These are phyloP conservation scores for Diphasiastrum complanatum DNA, from an alignment of 83 land plant species.

Conservation along the genomic window DNA sequence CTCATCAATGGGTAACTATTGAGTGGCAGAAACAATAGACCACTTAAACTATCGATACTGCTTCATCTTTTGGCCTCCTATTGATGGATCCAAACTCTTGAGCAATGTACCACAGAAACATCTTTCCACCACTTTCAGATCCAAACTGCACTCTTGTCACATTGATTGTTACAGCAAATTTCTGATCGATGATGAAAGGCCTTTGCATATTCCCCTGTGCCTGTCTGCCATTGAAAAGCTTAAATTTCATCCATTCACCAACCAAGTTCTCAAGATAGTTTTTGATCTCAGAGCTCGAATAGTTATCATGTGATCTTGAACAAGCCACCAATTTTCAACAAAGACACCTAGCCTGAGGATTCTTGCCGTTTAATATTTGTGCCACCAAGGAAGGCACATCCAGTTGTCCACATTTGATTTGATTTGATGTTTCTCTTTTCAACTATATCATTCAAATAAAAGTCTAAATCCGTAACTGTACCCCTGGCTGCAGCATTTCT, in stretches of 20 bases:
- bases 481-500: too few species aligned
- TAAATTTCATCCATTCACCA: slow-evolving; percentile 55
- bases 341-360: slow-evolving; percentile 42
- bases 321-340: slow-evolving; percentile 66
- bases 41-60: slow-evolving; percentile 48
- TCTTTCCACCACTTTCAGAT: too few species aligned
- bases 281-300: slow-evolving; percentile 13
- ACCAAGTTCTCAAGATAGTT: slow-evolving; percentile 7
- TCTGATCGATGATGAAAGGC: too few species aligned
- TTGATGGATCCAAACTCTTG: slow-evolving; percentile 19
- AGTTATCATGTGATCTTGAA: slow-evolving; percentile 17
- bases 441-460: slow-evolving; percentile 37
- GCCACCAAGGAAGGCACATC: slow-evolving; percentile 51
- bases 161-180: too few species aligned
- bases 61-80: slow-evolving; percentile 7
- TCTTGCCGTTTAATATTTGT: slow-evolving; percentile 34
- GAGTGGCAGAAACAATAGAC: slow-evolving; percentile 47
- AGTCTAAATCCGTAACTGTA: neutral
- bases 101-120: slow-evolving; percentile 40
- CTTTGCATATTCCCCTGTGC: too few species aligned
- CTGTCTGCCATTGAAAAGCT: too few species aligned
- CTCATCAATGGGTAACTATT: slow-evolving; percentile 44
- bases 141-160: too few species aligned
- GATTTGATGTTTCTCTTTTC: slow-evolving; percentile 33
- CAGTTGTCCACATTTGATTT: slow-evolving; percentile 45